Evolutionary conservation across 345 rosid genomes (phyloP).

Genomic region (Eucalyptus pauciflora): DNA sequence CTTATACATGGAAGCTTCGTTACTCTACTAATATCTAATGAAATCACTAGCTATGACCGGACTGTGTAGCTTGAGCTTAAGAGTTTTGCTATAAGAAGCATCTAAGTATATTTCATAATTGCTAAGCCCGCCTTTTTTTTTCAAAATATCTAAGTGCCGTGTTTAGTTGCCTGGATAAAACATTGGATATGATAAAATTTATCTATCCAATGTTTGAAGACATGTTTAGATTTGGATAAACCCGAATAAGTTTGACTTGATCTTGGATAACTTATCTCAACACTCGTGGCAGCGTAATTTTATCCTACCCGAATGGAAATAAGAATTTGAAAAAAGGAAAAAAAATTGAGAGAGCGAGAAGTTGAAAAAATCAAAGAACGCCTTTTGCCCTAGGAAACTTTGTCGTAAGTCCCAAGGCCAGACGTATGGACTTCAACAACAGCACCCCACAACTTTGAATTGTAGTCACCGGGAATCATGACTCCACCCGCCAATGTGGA

Average conservation of each 20-base stretch:
- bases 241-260: neutral
- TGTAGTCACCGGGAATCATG: neutral
- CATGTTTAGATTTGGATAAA: neutral
- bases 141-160: neutral
- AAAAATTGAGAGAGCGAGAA: neutral
- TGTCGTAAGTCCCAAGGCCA: neutral
- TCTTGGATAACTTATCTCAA: neutral
- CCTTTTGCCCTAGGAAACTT: neutral
- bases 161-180: neutral
- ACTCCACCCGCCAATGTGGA: no score
- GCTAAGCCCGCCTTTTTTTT: rapidly evolving
- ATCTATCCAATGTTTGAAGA: no score
- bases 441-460: neutral
- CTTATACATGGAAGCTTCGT: neutral
- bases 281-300: neutral
- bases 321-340: neutral
- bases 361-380: neutral
- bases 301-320: neutral
- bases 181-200: no score
- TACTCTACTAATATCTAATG: neutral
- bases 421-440: neutral
- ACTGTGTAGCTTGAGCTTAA: neutral
- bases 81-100: neutral
- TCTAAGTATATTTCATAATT: neutral
- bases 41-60: neutral